Evolutionary conservation across 768 basidiomycete genomes (phyloP), one percentile per base, ranked within the genome.

Genomic region (Lactifluus echinatus): DNA sequence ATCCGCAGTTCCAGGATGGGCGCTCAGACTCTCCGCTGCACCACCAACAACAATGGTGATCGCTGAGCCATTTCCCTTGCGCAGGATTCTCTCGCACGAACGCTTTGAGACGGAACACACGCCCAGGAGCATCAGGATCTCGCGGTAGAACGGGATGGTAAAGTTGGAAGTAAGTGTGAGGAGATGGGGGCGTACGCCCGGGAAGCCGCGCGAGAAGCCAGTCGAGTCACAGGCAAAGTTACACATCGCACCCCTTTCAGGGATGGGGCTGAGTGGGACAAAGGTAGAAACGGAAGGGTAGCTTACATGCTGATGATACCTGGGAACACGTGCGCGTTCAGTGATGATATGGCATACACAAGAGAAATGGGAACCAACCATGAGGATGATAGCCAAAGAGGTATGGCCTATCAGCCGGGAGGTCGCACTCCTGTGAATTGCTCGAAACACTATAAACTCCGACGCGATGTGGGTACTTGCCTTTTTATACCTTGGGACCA

Each of bases 371-470:
- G 31, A 42, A 68, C 79, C 33, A 58, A 85, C 94, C 96, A 71
- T 99, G 96, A 17, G 96, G 96, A 71, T 99, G 96, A 71, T 97
- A 97, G 8, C 95, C 96, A 71, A 99, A 99, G 14, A 99, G 80
- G 72, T 99, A 99, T 19, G 90, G 86, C 61, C 93, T 75, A 69
- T 96, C 91, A 11, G 95, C 75, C 0, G 95, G 93, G 23, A 99
- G 78, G 62, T 95, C 90, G 34, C 83, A 85, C 72, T 92, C 93
- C 93, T 94, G 34, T 8, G 37, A 37, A 31, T 4, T 6, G 40
- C 12, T 55, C 42, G 7, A 42, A 31, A 34, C 2, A 2, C 64
- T 31, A 56, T 46, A 31, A 14, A 39, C 53, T 21, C 7, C 4
- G 44, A 50, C 0, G 34, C 37, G 26, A 26, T 14, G 0, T 14